These are phyloP conservation scores for Arabidopsis hybrid DNA, from an alignment of 441 rosid species.

Conservation along the genomic window DNA sequence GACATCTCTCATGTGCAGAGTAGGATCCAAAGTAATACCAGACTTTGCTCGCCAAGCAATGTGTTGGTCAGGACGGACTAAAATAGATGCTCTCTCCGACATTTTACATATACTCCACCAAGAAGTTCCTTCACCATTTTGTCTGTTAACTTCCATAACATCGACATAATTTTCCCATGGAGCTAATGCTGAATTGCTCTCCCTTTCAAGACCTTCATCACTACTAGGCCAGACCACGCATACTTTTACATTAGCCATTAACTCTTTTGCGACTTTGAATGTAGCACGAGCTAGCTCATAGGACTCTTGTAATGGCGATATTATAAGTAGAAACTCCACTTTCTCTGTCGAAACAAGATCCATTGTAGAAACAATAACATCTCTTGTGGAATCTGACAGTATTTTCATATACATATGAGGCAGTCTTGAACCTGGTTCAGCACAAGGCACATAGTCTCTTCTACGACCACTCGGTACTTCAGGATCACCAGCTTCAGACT, in stretches of 20 bases:
- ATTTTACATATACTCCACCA: conserved; percentile 64
- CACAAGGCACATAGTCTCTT: conserved; percentile 84
- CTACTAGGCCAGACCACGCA: conserved; percentile 65
- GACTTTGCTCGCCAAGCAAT: conserved; percentile 81
- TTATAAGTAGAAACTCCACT: conserved; percentile 83
- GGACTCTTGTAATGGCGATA: conserved; percentile 69
- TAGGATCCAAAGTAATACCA: conserved; percentile 48
- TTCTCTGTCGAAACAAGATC: conserved; percentile 71
- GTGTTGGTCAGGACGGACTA: conserved; percentile 90
- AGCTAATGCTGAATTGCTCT: conserved; percentile 55
- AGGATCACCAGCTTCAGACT: conserved; percentile 34
- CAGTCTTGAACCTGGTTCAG: conserved; percentile 87
- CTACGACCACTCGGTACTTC: conserved; percentile 74
- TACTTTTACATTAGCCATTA: conserved; percentile 50
- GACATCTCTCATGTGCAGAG: conserved; percentile 58
- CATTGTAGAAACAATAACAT: conserved; percentile 67
- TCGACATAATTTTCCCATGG: conserved; percentile 69
- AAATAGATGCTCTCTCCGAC: conserved; percentile 70
- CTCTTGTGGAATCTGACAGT: conserved; percentile 51
- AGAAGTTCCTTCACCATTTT: conserved; percentile 49
- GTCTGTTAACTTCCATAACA: conserved; percentile 55
- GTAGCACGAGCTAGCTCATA: conserved; percentile 60
- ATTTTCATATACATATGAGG: conserved; percentile 76
- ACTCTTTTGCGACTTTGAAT: conserved; percentile 55
- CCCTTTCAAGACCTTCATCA: conserved; percentile 32